phyloP scores from a whole-genome alignment of 2,329 filamentous ascomycete genomes.

The Rhinocladiella similis region DNA sequence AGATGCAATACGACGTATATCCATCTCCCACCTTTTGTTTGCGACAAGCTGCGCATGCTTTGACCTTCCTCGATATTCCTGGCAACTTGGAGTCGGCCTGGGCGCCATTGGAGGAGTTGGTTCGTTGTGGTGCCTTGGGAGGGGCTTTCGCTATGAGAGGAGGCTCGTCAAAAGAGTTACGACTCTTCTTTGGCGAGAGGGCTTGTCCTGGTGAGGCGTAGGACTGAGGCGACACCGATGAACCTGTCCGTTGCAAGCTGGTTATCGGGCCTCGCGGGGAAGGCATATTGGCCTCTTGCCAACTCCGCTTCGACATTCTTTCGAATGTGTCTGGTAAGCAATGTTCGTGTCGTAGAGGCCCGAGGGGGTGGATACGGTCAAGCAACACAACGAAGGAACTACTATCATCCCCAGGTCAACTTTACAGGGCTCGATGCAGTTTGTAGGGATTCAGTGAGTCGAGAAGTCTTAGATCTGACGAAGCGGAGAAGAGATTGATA shows the following conservation, averaged over 20 bases:
- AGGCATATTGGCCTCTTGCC: slow-evolving; percentile 30
- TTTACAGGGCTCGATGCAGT: no score
- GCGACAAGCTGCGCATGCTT: slow-evolving; percentile 55
- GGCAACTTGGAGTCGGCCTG: slow-evolving; percentile 24
- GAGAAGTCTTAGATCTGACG: no score
- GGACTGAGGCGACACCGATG: slow-evolving; percentile 21
- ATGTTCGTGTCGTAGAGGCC: no score
- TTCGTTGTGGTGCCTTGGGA: slow-evolving; percentile 15
- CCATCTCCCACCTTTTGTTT: slow-evolving; percentile 49
- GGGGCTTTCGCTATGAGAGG: slow-evolving; percentile 21
- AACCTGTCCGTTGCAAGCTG: slow-evolving; percentile 12
- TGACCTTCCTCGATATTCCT: slow-evolving; percentile 45
- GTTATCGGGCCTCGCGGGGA: slow-evolving; percentile 24
- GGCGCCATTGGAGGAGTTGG: slow-evolving; percentile 24
- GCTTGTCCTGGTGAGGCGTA: slow-evolving; percentile 20
- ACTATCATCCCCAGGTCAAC: no score
- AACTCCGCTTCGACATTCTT: slow-evolving; percentile 30
- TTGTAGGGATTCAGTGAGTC: no score
- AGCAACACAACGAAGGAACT: no score
- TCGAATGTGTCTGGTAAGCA: no score
- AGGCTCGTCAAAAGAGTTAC: slow-evolving; percentile 26
- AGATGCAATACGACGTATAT: background rate
- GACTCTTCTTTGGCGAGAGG: slow-evolving; percentile 26
- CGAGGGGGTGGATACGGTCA: no score
- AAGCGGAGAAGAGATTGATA: no score